phyloP scores from a whole-genome alignment of 192 early-diverging fungal species.

The Borealophlyctis nickersoniae region DNA sequence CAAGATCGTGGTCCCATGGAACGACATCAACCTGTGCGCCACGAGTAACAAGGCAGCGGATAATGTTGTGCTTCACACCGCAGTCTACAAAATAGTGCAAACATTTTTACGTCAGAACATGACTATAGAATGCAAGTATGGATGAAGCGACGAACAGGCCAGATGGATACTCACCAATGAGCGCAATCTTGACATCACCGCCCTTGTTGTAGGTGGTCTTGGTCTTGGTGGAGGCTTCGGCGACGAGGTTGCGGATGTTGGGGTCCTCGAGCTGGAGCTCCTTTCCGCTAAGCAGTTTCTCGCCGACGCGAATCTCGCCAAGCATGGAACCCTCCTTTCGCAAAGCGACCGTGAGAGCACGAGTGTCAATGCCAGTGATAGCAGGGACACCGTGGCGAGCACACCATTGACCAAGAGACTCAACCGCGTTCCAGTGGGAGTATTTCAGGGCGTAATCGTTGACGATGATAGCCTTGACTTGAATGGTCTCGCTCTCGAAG shows the following conservation, averaged over 20 bases:
- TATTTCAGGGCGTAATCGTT: slow-evolving; percentile 88
- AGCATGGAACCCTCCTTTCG: slow-evolving; percentile 84
- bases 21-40: slow-evolving; percentile 84
- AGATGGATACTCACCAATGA: slow-evolving; percentile 41
- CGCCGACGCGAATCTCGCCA: slow-evolving; percentile 69
- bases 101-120: too few species aligned
- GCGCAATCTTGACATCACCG: slow-evolving; percentile 76
- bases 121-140: neutral
- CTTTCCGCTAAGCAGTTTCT: slow-evolving; percentile 44
- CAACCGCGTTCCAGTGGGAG: slow-evolving; percentile 92
- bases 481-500: slow-evolving; percentile 78
- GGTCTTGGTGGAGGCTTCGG: slow-evolving; percentile 72
- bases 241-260: slow-evolving; percentile 72
- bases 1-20: slow-evolving; percentile 81
- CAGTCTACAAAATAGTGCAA: slow-evolving; percentile 76
- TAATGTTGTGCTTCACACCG: slow-evolving; percentile 91
- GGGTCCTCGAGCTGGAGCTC: slow-evolving; percentile 61
- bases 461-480: slow-evolving; percentile 83
- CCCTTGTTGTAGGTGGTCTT: slow-evolving; percentile 69
- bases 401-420: slow-evolving; percentile 89
- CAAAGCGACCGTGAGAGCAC: slow-evolving; percentile 80
- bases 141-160: neutral
- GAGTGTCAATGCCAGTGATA: slow-evolving; percentile 88
- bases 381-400: slow-evolving; percentile 77
- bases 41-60: slow-evolving; percentile 74